A percentile compares a stretch with the other conserved stretches of the same genome.
These are phyloP conservation scores for Fusarium virguliforme DNA, from an alignment of 2,329 filamentous ascomycete species.

Conservation along the genomic window DNA sequence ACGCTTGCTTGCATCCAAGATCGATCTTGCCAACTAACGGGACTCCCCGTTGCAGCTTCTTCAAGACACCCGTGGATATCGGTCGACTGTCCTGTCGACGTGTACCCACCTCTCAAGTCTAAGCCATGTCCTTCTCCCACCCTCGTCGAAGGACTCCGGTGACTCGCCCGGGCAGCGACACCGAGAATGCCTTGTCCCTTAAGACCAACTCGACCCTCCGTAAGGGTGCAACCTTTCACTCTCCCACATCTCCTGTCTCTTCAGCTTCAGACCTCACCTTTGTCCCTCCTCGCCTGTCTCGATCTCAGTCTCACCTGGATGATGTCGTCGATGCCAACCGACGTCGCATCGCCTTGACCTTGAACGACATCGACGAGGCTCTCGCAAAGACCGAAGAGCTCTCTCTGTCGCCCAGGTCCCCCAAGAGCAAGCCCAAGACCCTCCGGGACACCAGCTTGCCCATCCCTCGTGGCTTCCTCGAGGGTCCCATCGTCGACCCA, in stretches of 20 bases:
- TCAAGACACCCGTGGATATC: constrained; percentile 54
- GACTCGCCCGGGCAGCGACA: constrained; percentile 57
- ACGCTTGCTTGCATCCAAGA: constrained; percentile 47
- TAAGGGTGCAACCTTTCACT: constrained; percentile 80
- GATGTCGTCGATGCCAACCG: constrained; percentile 80
- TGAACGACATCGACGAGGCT: constrained; percentile 77
- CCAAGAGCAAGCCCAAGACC: constrained; percentile 48
- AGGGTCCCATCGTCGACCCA: constrained; percentile 69
- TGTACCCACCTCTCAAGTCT: constrained; percentile 54
- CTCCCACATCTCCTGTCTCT: constrained; percentile 64
- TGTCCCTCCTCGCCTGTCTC: constrained; percentile 70
- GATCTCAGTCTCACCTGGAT: constrained; percentile 79
- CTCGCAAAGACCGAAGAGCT: constrained; percentile 64
- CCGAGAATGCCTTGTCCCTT: constrained; percentile 55
- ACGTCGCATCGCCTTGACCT: constrained; percentile 77
- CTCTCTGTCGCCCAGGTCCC: constrained; percentile 58
- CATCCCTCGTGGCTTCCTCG: constrained; percentile 73
- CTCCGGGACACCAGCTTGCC: constrained; percentile 72
- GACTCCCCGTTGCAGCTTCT: constrained; percentile 51
- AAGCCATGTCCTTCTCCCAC: constrained; percentile 67
- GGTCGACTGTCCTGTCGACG: constrained; percentile 47
- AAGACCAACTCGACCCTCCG: constrained; percentile 67
- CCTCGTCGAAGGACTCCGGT: constrained; percentile 64
- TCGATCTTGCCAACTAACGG: constrained; percentile 52
- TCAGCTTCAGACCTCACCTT: constrained; percentile 60